phyloP scores from a whole-genome alignment of 768 basidiomycete species.

The Candolleomyces eurysporus region DNA sequence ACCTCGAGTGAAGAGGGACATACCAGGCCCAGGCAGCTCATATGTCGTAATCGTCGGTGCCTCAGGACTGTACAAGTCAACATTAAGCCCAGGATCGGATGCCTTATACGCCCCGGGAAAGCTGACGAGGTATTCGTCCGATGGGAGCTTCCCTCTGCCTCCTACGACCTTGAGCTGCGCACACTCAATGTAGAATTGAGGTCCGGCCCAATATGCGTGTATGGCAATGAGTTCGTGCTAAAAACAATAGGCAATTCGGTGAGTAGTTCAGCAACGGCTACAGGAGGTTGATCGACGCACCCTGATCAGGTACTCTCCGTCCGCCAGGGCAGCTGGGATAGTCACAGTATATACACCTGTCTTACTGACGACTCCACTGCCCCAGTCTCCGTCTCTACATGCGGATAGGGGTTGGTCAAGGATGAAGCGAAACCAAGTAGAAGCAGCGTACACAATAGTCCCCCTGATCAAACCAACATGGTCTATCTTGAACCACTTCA shows the following conservation, averaged over 20 bases:
- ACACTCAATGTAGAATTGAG: constrained; percentile 39
- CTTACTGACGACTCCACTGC: constrained; percentile 23
- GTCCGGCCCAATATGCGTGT: constrained; percentile 30
- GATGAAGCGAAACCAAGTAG: too few species aligned
- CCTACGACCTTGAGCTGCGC: constrained; percentile 36
- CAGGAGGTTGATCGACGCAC: constrained; percentile 10
- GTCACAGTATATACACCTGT: constrained; percentile 27
- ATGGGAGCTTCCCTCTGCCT: constrained; percentile 30
- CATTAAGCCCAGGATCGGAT: constrained; percentile 33
- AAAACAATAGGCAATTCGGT: too few species aligned
- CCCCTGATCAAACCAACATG: constrained; percentile 18
- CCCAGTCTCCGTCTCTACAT: constrained; percentile 26
- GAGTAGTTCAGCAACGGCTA: neutral
- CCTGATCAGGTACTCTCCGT: constrained; percentile 36
- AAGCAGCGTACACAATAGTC: constrained; percentile 3
- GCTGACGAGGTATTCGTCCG: constrained; percentile 29
- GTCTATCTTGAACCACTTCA: constrained; percentile 39
- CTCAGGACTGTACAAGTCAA: constrained; percentile 33
- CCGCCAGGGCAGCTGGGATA: constrained; percentile 30
- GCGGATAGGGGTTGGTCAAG: too few species aligned
- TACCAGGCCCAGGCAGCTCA: constrained; percentile 32
- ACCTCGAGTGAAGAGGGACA: too few species aligned
- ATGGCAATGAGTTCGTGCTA: constrained; percentile 35
- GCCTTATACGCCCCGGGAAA: constrained; percentile 35
- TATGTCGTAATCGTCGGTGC: constrained; percentile 28